phyloP scores from a whole-genome alignment of 148 eudicot species.

The Tetragonia tetragonoides region DNA sequence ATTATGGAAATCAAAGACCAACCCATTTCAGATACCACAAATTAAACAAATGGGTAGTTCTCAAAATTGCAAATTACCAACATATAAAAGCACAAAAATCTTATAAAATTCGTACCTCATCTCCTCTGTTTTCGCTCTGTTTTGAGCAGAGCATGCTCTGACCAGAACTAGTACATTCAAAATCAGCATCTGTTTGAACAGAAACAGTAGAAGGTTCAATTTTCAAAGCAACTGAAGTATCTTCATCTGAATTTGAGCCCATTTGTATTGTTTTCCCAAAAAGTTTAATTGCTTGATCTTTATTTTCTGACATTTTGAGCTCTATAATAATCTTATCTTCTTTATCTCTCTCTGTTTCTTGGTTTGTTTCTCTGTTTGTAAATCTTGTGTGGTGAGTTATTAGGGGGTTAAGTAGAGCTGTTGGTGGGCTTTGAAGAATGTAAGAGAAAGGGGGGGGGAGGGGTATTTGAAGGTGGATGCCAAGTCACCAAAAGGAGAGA shows the following conservation, averaged over 20 bases:
- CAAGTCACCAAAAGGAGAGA: slow-evolving; percentile 43
- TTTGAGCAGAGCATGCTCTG: slow-evolving; percentile 23
- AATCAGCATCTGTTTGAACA: slow-evolving; percentile 22
- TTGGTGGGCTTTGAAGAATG: slow-evolving; percentile 8
- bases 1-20: slow-evolving; percentile 17
- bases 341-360: neutral
- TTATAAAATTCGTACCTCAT: slow-evolving; percentile 23
- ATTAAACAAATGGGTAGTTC: slow-evolving; percentile 26
- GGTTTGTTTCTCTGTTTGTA: neutral
- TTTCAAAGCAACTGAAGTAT: neutral
- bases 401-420: slow-evolving; percentile 4
- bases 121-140: slow-evolving; percentile 24
- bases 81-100: neutral
- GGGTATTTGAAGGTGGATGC: slow-evolving; percentile 35
- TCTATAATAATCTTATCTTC: neutral
- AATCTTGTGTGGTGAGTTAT: neutral
- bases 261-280: slow-evolving; percentile 60
- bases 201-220: slow-evolving; percentile 1
- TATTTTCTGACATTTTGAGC: slow-evolving; percentile 39
- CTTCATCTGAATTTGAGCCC: slow-evolving; percentile 9
- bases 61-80: neutral
- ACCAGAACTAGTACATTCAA: slow-evolving; percentile 17
- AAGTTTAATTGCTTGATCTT: slow-evolving; percentile 52
- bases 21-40: slow-evolving; percentile 27
- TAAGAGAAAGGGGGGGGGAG: slow-evolving; percentile 4